Percentiles rank a stretch among this genome's conserved stretches.
phyloP scores from a whole-genome alignment of 345 rosid genomes.

The Psidium guajava region DNA sequence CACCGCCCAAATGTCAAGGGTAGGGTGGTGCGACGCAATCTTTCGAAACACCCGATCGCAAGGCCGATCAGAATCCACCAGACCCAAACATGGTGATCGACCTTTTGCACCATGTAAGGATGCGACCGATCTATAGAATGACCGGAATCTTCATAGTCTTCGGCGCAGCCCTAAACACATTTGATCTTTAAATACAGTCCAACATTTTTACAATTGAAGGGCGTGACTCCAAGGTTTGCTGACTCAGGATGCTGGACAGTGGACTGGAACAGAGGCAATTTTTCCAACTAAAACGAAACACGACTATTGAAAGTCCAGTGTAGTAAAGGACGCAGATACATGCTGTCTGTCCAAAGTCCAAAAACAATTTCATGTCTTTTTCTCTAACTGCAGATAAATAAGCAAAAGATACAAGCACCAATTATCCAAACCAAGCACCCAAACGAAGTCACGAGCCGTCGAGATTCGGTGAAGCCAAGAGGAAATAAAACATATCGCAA shows the following conservation, averaged over 20 bases:
- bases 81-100: background rate
- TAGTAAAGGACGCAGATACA: background rate
- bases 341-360: background rate
- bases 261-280: background rate
- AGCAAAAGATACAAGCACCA: background rate
- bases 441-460: background rate
- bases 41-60: rapidly evolving
- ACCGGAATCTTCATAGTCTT: background rate
- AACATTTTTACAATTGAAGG: background rate
- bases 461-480: background rate
- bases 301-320: background rate
- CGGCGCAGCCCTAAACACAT: background rate
- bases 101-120: background rate
- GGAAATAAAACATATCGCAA: background rate
- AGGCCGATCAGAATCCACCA: background rate
- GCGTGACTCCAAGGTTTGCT: background rate
- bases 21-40: background rate
- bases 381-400: background rate
- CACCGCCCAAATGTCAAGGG: background rate
- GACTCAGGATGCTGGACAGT: background rate
- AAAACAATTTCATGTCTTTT: background rate
- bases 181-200: background rate
- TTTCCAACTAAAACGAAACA: background rate
- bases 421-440: background rate
- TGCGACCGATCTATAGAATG: background rate